Evolutionary conservation across 2,329 filamentous ascomycete species (phyloP), one percentile per base, ranked within the genome.

Genomic region (Fusarium newnesense): DNA sequence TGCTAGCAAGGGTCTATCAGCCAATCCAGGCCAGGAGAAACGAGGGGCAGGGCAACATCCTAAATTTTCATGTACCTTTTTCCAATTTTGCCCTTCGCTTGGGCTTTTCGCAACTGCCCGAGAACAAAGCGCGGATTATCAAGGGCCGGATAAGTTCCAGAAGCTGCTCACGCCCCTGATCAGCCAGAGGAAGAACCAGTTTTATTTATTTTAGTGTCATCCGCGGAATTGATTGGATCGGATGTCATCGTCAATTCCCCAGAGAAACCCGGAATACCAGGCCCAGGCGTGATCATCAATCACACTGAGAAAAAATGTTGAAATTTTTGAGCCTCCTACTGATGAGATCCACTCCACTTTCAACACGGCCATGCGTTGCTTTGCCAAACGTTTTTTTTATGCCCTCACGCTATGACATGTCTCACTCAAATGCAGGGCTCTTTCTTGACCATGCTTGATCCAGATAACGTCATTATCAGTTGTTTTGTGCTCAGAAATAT

Each of bases 121-220:
- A 60, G 60, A 39, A 63, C 60, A 64, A 49, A 72, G 72, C 70
- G 65, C 70, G 72, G 72, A 58, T 59, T 40, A 24, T 52, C 34
- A 43, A 61, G 36, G 67, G 44, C 47, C 47, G 39, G 49, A 68
- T 54, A 67, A 53, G 68, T 76, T 74, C 75, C 70, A 76, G 72
- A 76, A 75, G 65, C 62, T 50, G 49, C 56, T 61, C 26, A 50
- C 32, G 50, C 46, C 61, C 70, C 61, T 72, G 59, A 57, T 56
- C 26, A 37, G 37, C 52, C 26, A 49, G 37, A 58, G 49, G 19
- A 58, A 58, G n/a, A 50, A 37, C 34, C 46, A 54, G 49, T 56
- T 63, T 39, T 24, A 52, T 56, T 52, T 49, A 43, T 39, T 43
- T 43, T 58, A 46, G 65, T 42, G 28, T 61, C 46, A 36, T 39